A percentile compares a stretch with the other conserved stretches of the same genome.
Conservation (phyloP, 257 asterid genomes). For the Ballota nigra region DNA sequence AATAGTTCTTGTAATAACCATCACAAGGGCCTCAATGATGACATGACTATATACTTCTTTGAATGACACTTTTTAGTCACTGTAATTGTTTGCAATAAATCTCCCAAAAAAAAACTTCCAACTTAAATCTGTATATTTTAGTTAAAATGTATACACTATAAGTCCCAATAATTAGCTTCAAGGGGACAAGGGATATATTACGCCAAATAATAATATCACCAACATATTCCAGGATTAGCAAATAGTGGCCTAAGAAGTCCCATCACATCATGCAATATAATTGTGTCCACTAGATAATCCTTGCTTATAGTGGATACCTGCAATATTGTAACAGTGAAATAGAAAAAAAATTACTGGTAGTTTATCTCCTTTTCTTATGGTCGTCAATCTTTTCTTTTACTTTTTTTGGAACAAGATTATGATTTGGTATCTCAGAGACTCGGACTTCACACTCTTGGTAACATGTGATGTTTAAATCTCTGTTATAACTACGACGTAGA, state of each 20-base stretch:
- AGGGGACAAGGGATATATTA: background rate
- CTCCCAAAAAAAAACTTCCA: background rate
- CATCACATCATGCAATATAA: constrained; percentile 74
- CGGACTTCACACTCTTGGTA: no score
- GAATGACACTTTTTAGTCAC: background rate
- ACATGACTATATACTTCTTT: background rate
- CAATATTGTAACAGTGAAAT: constrained; percentile 5
- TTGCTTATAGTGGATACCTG: constrained; percentile 70
- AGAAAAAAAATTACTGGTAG: background rate
- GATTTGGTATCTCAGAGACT: no score
- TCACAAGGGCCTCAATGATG: background rate
- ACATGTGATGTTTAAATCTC: no score
- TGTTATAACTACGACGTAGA: no score
- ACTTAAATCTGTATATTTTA: background rate
- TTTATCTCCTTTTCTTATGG: background rate
- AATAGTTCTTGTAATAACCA: background rate
- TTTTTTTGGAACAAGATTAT: background rate
- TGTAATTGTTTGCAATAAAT: constrained; percentile 4
- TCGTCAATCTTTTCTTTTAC: background rate
- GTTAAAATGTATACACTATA: background rate
- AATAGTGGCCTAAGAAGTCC: constrained; percentile 77
- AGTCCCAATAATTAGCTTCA: background rate
- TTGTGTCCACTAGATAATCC: constrained; percentile 80
- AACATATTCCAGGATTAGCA: constrained; percentile 78
- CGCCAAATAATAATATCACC: constrained; percentile 38